phyloP scores from a whole-genome alignment of 805 yeast genomes.

The Saccharomycopsis guyanensis region DNA sequence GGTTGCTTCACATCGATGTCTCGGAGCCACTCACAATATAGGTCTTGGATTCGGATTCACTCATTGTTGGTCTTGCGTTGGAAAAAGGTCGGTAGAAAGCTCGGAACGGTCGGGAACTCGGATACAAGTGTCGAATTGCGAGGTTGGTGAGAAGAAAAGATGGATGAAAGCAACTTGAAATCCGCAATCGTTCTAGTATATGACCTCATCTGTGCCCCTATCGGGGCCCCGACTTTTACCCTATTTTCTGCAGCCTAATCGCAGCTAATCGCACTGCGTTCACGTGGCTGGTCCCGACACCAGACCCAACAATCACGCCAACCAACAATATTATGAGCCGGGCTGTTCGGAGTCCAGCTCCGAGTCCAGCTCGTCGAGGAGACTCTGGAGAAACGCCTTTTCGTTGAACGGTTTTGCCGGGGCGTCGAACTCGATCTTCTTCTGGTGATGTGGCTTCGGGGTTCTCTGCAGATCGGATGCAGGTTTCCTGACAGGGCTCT shows the following conservation, averaged over 20 bases:
- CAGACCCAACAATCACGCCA: too few species aligned
- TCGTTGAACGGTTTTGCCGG: background rate
- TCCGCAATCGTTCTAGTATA: background rate
- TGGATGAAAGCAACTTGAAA: background rate
- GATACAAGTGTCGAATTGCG: too few species aligned
- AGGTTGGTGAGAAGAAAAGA: background rate
- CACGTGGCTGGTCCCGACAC: too few species aligned
- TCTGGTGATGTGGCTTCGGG: slow-evolving; percentile 3
- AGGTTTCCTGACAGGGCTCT: background rate
- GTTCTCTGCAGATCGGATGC: too few species aligned
- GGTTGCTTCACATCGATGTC: background rate
- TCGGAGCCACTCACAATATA: background rate
- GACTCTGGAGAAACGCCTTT: background rate
- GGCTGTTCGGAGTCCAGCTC: background rate
- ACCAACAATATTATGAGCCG: too few species aligned
- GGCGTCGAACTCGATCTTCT: slow-evolving; percentile 2
- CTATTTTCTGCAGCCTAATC: background rate
- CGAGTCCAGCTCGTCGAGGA: background rate
- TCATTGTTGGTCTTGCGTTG: background rate
- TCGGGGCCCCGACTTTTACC: background rate
- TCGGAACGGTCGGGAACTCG: too few species aligned
- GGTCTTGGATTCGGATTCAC: background rate
- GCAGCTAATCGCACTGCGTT: background rate
- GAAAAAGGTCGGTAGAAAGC: background rate
- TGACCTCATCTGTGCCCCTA: background rate